phyloP scores from a whole-genome alignment of 768 basidiomycete species.

The Mycena floridula region DNA sequence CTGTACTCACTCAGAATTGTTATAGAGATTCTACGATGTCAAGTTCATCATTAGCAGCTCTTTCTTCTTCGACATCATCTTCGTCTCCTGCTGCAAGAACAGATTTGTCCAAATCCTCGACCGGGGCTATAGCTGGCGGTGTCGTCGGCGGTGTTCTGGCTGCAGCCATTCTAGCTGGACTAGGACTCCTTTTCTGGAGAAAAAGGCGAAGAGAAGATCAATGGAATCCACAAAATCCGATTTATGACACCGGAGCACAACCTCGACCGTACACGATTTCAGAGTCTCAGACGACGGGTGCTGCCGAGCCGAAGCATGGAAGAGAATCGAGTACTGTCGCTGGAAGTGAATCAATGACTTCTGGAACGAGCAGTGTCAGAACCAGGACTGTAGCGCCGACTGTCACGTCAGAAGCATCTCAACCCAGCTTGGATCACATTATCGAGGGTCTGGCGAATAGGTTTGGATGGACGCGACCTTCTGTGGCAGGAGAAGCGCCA shows the following conservation, averaged over 20 bases:
- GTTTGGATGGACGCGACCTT: too few species aligned
- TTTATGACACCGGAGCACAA: background rate
- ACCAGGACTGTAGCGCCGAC: too few species aligned
- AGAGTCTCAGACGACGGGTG: background rate
- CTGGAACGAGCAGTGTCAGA: background rate
- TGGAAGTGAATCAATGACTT: background rate
- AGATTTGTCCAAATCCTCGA: conserved; percentile 13
- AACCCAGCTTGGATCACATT: too few species aligned
- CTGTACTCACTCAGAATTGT: background rate
- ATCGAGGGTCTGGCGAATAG: too few species aligned
- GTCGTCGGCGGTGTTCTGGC: conserved; percentile 34
- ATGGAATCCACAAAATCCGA: background rate
- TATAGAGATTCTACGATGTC: background rate
- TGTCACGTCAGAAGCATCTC: too few species aligned
- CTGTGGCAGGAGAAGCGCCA: too few species aligned
- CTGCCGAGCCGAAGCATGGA: background rate
- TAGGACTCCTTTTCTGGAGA: conserved; percentile 6
- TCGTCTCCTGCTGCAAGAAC: background rate
- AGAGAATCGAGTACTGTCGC: background rate
- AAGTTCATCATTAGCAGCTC: background rate
- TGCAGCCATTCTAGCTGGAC: conserved; percentile 21
- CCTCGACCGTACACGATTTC: background rate
- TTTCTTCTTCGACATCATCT: background rate
- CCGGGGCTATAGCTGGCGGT: conserved; percentile 43
- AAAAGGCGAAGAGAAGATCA: background rate